Percentiles rank a stretch among this genome's conserved stretches.
These are phyloP conservation scores for Salix caprea DNA, from an alignment of 345 rosid species.

Conservation along the genomic window DNA sequence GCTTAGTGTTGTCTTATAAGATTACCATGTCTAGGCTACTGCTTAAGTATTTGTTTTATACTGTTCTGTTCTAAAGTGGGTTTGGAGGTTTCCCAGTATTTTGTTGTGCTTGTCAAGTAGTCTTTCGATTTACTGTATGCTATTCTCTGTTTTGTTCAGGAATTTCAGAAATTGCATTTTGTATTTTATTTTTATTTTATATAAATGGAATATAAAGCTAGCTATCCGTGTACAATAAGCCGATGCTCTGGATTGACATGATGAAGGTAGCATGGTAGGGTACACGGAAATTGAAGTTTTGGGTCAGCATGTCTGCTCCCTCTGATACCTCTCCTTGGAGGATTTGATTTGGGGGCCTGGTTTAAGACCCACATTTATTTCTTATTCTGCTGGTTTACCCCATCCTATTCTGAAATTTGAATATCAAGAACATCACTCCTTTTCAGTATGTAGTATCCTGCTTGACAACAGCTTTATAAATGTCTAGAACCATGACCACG, in stretches of 20 bases:
- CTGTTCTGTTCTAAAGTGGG: not conserved
- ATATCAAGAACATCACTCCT: not conserved
- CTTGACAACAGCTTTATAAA: too few relatives aligned
- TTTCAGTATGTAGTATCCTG: not conserved
- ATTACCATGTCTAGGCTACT: not conserved
- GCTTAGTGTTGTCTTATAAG: not conserved
- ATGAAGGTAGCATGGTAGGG: conserved; percentile 58
- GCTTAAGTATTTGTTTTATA: not conserved
- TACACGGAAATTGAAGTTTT: conserved; percentile 33
- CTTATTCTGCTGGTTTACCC: not conserved
- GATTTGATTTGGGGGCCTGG: conserved; percentile 36
- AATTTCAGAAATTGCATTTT: not conserved
- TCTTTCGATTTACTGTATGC: too few relatives aligned
- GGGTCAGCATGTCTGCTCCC: conserved; percentile 42
- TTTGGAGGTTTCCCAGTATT: not conserved
- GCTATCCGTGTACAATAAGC: conserved; percentile 31
- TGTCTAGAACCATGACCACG: too few relatives aligned
- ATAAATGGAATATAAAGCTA: not conserved
- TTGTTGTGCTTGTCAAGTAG: not conserved
- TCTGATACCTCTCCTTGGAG: conserved; percentile 17
- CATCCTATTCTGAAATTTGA: too few relatives aligned
- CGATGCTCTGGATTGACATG: conserved; percentile 44
- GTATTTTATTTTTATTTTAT: too few relatives aligned
- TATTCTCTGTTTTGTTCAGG: not conserved
- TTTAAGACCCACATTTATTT: conserved; percentile 22